These are phyloP conservation scores for Suhomyces prunicola DNA, from an alignment of 805 yeast genomes.

Conservation along the genomic window DNA sequence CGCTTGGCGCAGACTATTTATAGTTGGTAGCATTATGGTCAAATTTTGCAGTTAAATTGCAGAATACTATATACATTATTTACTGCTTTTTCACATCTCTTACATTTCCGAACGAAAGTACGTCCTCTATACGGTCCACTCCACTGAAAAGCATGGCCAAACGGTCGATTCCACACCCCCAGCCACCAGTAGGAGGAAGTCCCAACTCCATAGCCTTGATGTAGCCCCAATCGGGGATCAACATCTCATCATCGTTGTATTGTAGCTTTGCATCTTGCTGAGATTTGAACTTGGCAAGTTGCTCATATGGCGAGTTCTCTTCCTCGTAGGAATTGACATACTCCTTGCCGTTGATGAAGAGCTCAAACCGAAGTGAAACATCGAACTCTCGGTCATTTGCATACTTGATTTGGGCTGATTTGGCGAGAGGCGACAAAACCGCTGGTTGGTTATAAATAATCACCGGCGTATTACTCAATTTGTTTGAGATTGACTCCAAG, in stretches of 20 bases:
- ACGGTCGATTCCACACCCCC: constrained; percentile 95
- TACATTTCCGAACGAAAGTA: constrained; percentile 70
- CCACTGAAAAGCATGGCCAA: constrained; percentile 75
- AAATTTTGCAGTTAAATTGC: neutral
- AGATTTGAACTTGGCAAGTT: constrained; percentile 54
- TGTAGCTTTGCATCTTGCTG: constrained; percentile 53
- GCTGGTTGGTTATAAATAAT: constrained; percentile 83
- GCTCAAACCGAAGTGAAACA: constrained; percentile 73
- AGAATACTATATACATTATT: neutral
- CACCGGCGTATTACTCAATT: constrained; percentile 48
- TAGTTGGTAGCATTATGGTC: neutral
- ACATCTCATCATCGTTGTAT: constrained; percentile 56
- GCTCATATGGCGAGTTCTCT: constrained; percentile 83
- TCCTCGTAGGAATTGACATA: constrained; percentile 94
- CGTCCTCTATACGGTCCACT: constrained; percentile 65
- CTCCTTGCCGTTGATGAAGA: constrained; percentile 78
- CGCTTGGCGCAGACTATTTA: neutral
- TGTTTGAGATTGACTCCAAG: constrained; percentile 60
- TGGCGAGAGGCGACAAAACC: constrained; percentile 82
- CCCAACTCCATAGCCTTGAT: constrained; percentile 85
- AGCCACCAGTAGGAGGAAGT: constrained; percentile 96
- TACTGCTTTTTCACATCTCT: constrained; percentile 66
- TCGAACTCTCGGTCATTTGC: constrained; percentile 24
- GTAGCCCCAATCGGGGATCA: constrained; percentile 69
- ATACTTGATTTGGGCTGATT: constrained; percentile 44